Evolutionary conservation across 2,329 filamentous ascomycete genomes (phyloP), one percentile per base, ranked within the genome.

Genomic region (Ascomycota sp.): DNA sequence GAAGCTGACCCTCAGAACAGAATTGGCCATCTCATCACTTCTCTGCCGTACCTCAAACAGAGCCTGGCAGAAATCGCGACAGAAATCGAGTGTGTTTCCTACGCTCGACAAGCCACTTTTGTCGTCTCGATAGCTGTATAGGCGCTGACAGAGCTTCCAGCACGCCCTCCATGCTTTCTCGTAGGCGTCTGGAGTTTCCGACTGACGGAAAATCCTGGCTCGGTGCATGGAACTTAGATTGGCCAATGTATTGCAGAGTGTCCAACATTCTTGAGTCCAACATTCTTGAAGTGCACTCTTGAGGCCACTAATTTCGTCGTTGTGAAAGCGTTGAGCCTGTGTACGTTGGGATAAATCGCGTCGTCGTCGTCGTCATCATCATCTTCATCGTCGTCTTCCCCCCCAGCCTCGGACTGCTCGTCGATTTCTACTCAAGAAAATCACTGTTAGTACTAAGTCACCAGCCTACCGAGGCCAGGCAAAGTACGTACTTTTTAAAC

Each of bases 181-280:
- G 45, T 92, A 79, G 20, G 75, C 69, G 39, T 82, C 75, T 1
- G 76, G 75, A 8, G 70, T 75, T 9, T 72, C 74, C 1, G 76
- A 74, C 40, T 68, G 77, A 47, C 70, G 73, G 50, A 89, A 86
- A 21, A 83, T 74, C 13, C 79, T 66, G 40, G 81, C 69, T 20
- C 82, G 71, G 45, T 93, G 80, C 38, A 76, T 77, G 12, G 79
- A 85, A 49, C 82, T 92, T 12, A 93, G 61, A 38, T 69, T 80
- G 15, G 82, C 81, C 21, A 94, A 58, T 0, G 83, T 92, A 45
- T 93, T 94, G 56, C 85, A 94, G 10, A 94, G 57, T 1, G 76
- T 91, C 85, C 85, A 94, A 52, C 82, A 93, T 55, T 93, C 81
- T 36, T 77, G n/a, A n/a, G 76, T 91, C 85, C 85, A 94, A 51